Percentiles rank a stretch among this genome's conserved stretches.
Conservation (phyloP, 1,139 yeast species). For the Kodamaea alishanica region DNA sequence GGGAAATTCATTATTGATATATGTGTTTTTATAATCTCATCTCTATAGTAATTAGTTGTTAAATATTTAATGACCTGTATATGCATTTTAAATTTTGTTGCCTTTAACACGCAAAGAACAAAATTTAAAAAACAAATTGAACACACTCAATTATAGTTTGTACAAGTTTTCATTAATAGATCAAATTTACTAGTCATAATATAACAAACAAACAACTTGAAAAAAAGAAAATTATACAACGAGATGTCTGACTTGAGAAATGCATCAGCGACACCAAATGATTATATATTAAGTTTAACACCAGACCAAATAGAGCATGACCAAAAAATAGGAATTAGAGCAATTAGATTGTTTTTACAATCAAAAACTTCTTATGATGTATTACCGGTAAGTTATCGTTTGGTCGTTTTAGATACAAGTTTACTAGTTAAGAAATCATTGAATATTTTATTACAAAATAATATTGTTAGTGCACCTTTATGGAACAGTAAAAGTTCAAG, state of each 20-base stretch:
- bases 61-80: too few species aligned
- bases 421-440: slow-evolving; percentile 86
- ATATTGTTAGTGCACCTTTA: slow-evolving; percentile 92
- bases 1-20: slow-evolving; percentile 5
- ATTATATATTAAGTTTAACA: slow-evolving; percentile 41
- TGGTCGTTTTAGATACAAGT: slow-evolving; percentile 91
- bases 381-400: slow-evolving; percentile 88
- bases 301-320: slow-evolving; percentile 50
- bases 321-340: slow-evolving; percentile 65
- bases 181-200: too few species aligned
- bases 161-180: too few species aligned
- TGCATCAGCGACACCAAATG: slow-evolving; percentile 36
- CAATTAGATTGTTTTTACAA: slow-evolving; percentile 79
- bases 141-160: too few species aligned
- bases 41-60: neutral
- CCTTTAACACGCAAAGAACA: too few species aligned
- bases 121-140: too few species aligned
- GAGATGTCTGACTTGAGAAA: slow-evolving; percentile 1
- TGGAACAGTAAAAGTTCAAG: slow-evolving; percentile 90
- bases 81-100: too few species aligned
- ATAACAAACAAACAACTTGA: too few species aligned
- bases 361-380: slow-evolving; percentile 96
- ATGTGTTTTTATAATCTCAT: neutral
- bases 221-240: too few species aligned
- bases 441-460: slow-evolving; percentile 85